Conservation (phyloP, 805 yeast genomes). For the Saccharomyces cerevisiae region DNA sequence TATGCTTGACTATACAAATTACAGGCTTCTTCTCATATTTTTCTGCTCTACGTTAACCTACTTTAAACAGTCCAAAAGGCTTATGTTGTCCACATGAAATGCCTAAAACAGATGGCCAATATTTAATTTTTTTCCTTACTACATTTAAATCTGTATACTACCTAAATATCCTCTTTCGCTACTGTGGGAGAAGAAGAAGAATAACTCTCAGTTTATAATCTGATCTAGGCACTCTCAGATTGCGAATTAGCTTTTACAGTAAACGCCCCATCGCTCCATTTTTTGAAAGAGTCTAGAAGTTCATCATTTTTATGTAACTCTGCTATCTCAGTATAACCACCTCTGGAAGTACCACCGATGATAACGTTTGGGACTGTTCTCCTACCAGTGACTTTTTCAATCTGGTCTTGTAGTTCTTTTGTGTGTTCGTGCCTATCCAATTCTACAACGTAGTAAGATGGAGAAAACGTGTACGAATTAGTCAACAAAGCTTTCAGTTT, state of each 20-base stretch:
- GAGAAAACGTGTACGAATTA: slow-evolving; percentile 56
- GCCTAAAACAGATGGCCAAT: too few relatives aligned
- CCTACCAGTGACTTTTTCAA: slow-evolving; percentile 64
- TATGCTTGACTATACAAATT: too few relatives aligned
- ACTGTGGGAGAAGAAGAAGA: not conserved
- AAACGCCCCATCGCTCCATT: slow-evolving; percentile 18
- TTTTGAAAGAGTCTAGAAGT: slow-evolving; percentile 42
- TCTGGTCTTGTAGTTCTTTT: slow-evolving; percentile 59
- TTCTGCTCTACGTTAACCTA: too few relatives aligned
- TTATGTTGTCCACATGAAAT: too few relatives aligned
- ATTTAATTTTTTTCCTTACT: not conserved
- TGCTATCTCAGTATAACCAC: slow-evolving; percentile 81
- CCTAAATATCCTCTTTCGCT: too few relatives aligned
- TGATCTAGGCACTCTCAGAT: not conserved
- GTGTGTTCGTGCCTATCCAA: slow-evolving; percentile 78
- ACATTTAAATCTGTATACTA: not conserved
- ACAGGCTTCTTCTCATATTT: too few relatives aligned
- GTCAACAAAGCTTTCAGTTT: slow-evolving; percentile 56
- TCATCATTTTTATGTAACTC: slow-evolving; percentile 49
- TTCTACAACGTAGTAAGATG: slow-evolving; percentile 68
- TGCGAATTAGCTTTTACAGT: slow-evolving; percentile 8
- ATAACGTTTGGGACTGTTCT: slow-evolving; percentile 85
- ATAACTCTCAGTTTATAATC: not conserved
- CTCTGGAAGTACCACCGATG: slow-evolving; percentile 65
- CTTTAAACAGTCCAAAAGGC: too few relatives aligned